Evolutionary conservation across 352 stramenopile genomes (phyloP), one percentile per base, ranked within the genome.

Genomic region (Phytophthora palmivora): DNA sequence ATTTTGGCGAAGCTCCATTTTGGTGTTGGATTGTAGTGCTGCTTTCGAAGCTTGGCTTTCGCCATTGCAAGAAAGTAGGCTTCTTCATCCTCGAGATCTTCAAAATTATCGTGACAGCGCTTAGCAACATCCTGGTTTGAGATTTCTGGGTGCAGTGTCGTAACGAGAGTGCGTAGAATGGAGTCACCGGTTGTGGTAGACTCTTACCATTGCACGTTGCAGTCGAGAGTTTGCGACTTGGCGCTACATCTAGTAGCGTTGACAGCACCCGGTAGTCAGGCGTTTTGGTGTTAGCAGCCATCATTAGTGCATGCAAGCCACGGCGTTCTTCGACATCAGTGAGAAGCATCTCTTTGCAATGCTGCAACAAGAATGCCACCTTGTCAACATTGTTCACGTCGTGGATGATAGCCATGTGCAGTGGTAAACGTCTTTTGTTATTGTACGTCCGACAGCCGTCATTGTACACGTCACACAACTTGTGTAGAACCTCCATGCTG

Each of bases 11-110:
- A 82, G 0, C 68, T 55, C 82, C 80, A 91, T 6, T 74, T 33
- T 2, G 63, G 19, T 2, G 56, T 88, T 8, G 84, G 84, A 33
- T 79, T 79, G n/a, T 80, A 78, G 56, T 87, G 80, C 22, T 76
- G 61, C 9, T 67, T 64, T 0, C 82, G 74, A 59, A 86, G 58
- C 47, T 82, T 84, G 14, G 70, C 57, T 47, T 88, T 87, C 16
- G 84, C 84, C 64, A 93, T 79, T 3, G 55, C 69, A 11, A 76
- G 26, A 50, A 88, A 88, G 36, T 87, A 84, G 1, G 63, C 63
- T 44, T 86, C 76, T 38, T 85, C 76, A 36, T 90, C 63, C 2
- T 87, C 78, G 2, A 88, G 53, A 16, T 41, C 50, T 45, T 90
- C 78, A 26, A 84, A 90, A 33, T 87, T 80, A 12, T 61, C 43